A percentile compares a stretch with the other conserved stretches of the same genome.
phyloP scores from a whole-genome alignment of 176 grass and related monocot genomes.

The Aegilops speltoides region DNA sequence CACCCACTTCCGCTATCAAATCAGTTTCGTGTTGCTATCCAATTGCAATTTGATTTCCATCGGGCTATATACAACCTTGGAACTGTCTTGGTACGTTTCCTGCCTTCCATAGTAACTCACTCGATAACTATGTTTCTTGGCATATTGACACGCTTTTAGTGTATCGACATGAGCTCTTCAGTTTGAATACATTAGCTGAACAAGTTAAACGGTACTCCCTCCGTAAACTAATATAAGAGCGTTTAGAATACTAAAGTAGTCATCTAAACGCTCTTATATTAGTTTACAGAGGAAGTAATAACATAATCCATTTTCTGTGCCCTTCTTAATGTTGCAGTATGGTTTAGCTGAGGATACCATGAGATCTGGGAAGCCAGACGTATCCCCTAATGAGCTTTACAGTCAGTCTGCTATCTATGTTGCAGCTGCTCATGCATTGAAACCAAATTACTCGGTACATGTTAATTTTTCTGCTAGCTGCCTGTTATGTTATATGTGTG shows the following conservation, averaged over 20 bases:
- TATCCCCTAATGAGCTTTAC: slow-evolving; percentile 76
- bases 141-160: not conserved
- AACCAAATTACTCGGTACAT: slow-evolving; percentile 87
- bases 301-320: not conserved
- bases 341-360: slow-evolving; percentile 98
- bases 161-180: slow-evolving; percentile 6
- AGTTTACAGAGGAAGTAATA: too few species aligned
- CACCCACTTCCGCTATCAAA: not conserved
- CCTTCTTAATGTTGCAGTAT: slow-evolving; percentile 56
- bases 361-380: slow-evolving; percentile 78
- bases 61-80: slow-evolving; percentile 99
- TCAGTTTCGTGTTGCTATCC: slow-evolving; percentile 95
- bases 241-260: too few species aligned
- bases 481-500: not conserved
- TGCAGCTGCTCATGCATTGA: slow-evolving; percentile 98
- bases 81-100: slow-evolving; percentile 78
- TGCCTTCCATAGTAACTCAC: slow-evolving; percentile 1
- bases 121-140: not conserved
- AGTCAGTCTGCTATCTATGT: slow-evolving; percentile 99
- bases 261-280: too few species aligned
- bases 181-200: slow-evolving; percentile 1
- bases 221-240: too few species aligned
- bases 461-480: slow-evolving; percentile 8
- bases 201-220: slow-evolving; percentile 1
- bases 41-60: slow-evolving; percentile 99